These are phyloP conservation scores for Cystoisospora suis DNA, from an alignment of 169 alveolate species.

Conservation along the genomic window DNA sequence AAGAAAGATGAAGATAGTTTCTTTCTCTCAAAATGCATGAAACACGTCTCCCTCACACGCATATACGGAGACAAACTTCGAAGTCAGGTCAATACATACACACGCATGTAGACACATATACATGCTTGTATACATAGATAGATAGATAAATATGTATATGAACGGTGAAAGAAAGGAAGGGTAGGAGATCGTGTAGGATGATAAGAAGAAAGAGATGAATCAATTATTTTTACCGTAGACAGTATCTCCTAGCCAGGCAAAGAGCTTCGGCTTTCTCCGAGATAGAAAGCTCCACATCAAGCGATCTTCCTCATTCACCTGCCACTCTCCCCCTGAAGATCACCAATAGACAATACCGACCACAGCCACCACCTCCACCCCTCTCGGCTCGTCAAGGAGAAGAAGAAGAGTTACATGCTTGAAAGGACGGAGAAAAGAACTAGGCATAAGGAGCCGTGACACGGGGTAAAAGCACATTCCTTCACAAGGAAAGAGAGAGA, in stretches of 20 bases:
- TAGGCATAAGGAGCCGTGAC: too few relatives aligned
- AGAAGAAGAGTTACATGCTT: too few relatives aligned
- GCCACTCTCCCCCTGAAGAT: slow-evolving; percentile 32
- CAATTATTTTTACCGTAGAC: slow-evolving; percentile 46
- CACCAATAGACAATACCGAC: too few relatives aligned
- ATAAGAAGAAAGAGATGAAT: too few relatives aligned
- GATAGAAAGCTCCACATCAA: slow-evolving; percentile 45
- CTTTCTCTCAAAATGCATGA: too few relatives aligned
- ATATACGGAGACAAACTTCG: neutral
- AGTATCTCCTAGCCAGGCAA: slow-evolving; percentile 62
- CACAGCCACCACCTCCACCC: too few relatives aligned
- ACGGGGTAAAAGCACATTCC: too few relatives aligned
- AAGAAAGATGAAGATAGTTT: too few relatives aligned
- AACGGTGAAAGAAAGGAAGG: neutral
- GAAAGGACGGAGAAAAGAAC: too few relatives aligned
- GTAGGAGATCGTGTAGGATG: neutral
- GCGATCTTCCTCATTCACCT: slow-evolving; percentile 47
- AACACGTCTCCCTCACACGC: neutral
- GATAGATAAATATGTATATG: neutral
- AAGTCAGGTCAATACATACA: neutral
- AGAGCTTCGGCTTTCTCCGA: slow-evolving; percentile 48
- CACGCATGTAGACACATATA: neutral
- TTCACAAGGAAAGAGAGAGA: too few relatives aligned
- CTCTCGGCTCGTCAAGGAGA: too few relatives aligned
- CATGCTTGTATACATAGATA: neutral